Conservation (phyloP, 179 eudicot genomes). For the Beta corolliflora region DNA sequence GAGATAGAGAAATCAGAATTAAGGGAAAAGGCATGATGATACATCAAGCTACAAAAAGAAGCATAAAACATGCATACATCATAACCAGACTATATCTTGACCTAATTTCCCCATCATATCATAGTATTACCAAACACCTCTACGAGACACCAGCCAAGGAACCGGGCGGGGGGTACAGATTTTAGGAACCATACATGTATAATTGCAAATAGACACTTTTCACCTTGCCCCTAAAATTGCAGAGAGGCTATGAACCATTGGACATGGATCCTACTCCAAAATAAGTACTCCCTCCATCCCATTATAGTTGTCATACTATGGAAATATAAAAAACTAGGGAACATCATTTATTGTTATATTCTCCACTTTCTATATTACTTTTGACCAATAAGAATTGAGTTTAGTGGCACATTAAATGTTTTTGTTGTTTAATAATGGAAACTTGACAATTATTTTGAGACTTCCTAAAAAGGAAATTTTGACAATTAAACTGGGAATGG, state of each 20-base stretch:
- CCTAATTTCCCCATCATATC: background rate
- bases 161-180: background rate
- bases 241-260: background rate
- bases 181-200: background rate
- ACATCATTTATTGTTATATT: too few species aligned
- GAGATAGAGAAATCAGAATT: too few species aligned
- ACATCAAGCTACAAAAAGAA: background rate
- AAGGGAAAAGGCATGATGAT: background rate
- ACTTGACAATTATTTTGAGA: too few species aligned
- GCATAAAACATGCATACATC: background rate
- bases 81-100: background rate
- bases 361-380: too few species aligned
- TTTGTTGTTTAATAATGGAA: too few species aligned
- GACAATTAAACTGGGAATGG: too few species aligned
- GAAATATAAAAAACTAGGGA: too few species aligned
- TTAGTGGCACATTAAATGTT: too few species aligned
- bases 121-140: background rate
- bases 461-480: too few species aligned
- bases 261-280: background rate
- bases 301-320: too few species aligned
- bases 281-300: too few species aligned
- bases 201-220: background rate
- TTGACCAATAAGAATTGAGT: too few species aligned
- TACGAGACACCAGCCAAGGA: background rate
- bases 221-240: background rate